Conservation (phyloP, 2,329 filamentous ascomycete genomes). For the Aspergillus eucalypticola region DNA sequence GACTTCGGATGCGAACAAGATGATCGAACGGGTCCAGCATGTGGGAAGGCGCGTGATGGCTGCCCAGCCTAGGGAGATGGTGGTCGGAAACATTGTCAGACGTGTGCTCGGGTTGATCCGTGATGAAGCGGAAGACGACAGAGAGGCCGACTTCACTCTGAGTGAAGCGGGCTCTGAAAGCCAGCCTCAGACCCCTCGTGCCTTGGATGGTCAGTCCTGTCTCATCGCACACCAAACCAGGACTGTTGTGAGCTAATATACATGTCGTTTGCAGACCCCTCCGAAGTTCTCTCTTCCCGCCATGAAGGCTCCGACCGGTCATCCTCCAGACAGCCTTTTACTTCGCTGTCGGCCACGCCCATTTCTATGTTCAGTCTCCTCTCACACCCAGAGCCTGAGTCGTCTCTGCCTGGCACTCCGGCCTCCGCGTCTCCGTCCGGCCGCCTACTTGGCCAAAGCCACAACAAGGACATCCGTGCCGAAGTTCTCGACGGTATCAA, state of each 20-base stretch:
- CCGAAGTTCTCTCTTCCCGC: constrained; percentile 29
- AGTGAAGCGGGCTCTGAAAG: constrained; percentile 63
- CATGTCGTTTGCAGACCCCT: constrained; percentile 24
- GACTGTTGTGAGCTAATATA: not conserved
- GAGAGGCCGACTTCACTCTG: constrained; percentile 61
- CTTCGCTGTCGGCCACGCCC: constrained; percentile 55
- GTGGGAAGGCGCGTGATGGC: constrained; percentile 76
- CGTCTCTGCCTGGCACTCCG: constrained; percentile 42
- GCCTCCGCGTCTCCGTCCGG: constrained; percentile 39
- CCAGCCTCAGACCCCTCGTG: constrained; percentile 46
- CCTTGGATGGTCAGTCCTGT: constrained; percentile 33
- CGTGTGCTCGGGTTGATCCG: constrained; percentile 87
- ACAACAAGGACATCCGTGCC: constrained; percentile 70
- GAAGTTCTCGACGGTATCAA: constrained; percentile 93
- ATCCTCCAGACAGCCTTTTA: constrained; percentile 59
- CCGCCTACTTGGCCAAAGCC: constrained; percentile 29
- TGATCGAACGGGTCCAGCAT: constrained; percentile 77
- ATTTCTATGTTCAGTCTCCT: constrained; percentile 89
- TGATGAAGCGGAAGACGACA: constrained; percentile 82
- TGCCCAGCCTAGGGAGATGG: constrained; percentile 86
- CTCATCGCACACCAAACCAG: not conserved
- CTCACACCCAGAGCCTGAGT: constrained; percentile 61
- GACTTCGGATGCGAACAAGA: constrained; percentile 72
- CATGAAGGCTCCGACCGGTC: constrained; percentile 35
- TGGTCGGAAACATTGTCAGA: constrained; percentile 90